These are phyloP conservation scores for Dacryopinax primogenitus DNA, from an alignment of 768 basidiomycete genomes.

Conservation along the genomic window DNA sequence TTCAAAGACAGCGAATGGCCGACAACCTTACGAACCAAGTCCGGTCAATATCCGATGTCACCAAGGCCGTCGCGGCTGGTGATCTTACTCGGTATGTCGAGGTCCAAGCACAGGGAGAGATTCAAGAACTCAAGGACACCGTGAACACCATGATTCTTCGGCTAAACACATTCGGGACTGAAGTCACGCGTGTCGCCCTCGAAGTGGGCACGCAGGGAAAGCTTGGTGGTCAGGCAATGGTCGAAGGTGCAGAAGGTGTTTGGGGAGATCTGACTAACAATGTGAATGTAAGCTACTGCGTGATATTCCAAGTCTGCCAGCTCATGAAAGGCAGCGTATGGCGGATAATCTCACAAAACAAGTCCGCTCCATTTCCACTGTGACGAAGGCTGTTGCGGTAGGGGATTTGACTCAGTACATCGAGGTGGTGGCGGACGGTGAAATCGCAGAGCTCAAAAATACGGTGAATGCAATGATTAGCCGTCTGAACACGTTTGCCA, in stretches of 20 bases:
- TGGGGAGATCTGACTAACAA: conserved; percentile 92
- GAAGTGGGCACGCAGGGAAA: conserved; percentile 98
- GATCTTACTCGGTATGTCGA: conserved; percentile 78
- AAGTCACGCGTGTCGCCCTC: conserved; percentile 89
- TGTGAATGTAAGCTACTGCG: conserved; percentile 38
- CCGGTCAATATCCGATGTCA: conserved; percentile 83
- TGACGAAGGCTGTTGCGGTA: conserved; percentile 95
- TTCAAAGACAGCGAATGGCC: conserved; percentile 31
- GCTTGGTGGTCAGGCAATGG: conserved; percentile 92
- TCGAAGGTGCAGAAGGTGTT: conserved; percentile 90
- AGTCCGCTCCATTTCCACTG: conserved; percentile 97
- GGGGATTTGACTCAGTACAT: conserved; percentile 98
- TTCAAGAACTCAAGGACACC: conserved; percentile 85
- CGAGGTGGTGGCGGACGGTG: conserved; percentile 94
- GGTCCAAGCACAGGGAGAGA: conserved; percentile 91
- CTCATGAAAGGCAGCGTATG: conserved; percentile 84
- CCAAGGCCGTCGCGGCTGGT: conserved; percentile 88
- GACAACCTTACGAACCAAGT: conserved; percentile 70
- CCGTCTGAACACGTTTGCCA: conserved; percentile 23
- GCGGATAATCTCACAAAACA: conserved; percentile 88
- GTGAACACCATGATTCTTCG: conserved; percentile 82
- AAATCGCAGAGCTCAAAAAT: conserved; percentile 98
- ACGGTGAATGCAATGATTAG: conserved; percentile 69
- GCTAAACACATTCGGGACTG: conserved; percentile 54
- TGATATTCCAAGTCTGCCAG: not conserved